Evolutionary conservation across 805 yeast genomes (phyloP), one percentile per base, ranked within the genome.

Genomic region (Sugiyamaella qingdaonensis): DNA sequence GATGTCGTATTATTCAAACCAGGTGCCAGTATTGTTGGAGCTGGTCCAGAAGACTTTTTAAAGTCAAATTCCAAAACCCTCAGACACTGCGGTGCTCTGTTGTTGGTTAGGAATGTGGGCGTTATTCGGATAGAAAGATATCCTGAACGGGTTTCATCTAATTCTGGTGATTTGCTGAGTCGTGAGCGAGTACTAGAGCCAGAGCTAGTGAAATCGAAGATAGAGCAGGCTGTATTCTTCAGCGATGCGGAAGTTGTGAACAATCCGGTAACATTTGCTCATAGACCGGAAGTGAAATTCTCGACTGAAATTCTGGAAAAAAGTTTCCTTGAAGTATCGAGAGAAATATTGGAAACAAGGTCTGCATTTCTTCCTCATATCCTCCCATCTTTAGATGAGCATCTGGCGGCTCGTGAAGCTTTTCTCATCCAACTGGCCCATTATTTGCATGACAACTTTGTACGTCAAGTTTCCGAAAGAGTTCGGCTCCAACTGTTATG

Each of bases 211-310:
- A 84, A 84, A 63, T 79, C 88, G 0, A 91, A 84, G 60, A 79
- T 92, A 19, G 94, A 86, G 59, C 97, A 91, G 68, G 96, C 91
- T 0, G 80, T 91, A 1, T 85, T 84, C 61, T 86, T 80, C 57
- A 68, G 65, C 9, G 59, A 69, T 4, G 61, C 63, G 1, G 62
- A 66, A 16, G 33, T 34, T 8, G 49, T 46, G 10, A 45, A 18
- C n/a, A 79, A 73, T 54, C 83, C 84, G 5, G 64, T 82, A 16
- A 73, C 74, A 21, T 79, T 82, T 57, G 73, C 67, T 63, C 77
- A 68, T n/a, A 52, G 59, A 35, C 61, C 65, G 2, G 77, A 74
- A 11, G 68, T 80, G 2, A 74, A 75, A 8, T 68, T 81, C 52
- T 76, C 76, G 29, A 55, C 66, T 1, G 61, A 65, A 1, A 81